Evolutionary conservation across 768 basidiomycete species (phyloP), one percentile per base, ranked within the genome.

Genomic region (Leccinum ochraceum): DNA sequence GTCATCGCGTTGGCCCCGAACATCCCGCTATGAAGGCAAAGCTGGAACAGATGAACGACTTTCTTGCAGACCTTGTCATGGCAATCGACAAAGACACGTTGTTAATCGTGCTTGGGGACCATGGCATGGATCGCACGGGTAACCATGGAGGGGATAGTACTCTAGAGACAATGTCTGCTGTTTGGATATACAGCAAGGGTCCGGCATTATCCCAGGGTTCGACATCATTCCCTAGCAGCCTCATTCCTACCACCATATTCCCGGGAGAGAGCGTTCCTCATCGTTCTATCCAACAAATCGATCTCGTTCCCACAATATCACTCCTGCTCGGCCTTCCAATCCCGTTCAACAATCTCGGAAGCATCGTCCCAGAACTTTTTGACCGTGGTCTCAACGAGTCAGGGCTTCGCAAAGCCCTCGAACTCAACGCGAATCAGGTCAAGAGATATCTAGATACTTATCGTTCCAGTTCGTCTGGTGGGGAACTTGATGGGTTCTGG

Each of bases 271-370:
- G 76, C 0, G 70, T 75, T 3, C 75, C 80, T 0, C 83, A 83
- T 69, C 85, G 95, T 17, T 79, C 80, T 10, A 82, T 96, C 56
- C 90, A 95, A 66, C 97, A 99, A 75, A 95, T 98, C 62, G 96
- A 98, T 74, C 80, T 99, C 52, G 83, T 97, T 0, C 94, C 96
- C 0, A 88, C 94, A 0, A 75, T 98, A 20, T 88, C 94, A 0
- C 85, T 98, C 17, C 83, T 97, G 16, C 86, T 98, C 10, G 96
- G 97, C 14, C 78, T 97, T 3, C 94, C 95, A 0, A 91, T 99
- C 44, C 97, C 97, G 0, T 98, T 89, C 78, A 97, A 95, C 74
- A 98, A 95, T 66, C 87, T 99, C 10, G 97, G 97, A 0, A 86
- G 81, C 5, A 76, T 97, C 60, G 92, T 99, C 32, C 96, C 97